These are phyloP conservation scores for Perilla frutescens DNA, from an alignment of 257 asterid species.

Conservation along the genomic window DNA sequence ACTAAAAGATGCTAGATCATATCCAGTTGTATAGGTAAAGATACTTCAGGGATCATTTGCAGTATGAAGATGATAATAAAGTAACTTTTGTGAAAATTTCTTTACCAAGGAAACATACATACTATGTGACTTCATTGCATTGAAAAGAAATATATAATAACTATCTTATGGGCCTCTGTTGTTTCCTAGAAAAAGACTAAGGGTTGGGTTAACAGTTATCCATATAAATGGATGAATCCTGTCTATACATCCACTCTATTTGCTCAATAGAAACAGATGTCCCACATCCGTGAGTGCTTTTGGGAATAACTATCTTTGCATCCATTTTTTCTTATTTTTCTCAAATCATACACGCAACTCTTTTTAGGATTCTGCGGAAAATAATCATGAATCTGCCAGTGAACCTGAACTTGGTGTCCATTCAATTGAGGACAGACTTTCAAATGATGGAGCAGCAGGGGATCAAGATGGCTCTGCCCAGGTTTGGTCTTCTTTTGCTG, in stretches of 20 bases:
- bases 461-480: conserved; percentile 45
- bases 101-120: neutral
- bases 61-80: conserved; percentile 15
- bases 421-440: conserved; percentile 40
- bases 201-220: neutral
- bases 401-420: conserved; percentile 58
- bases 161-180: conserved; percentile 28
- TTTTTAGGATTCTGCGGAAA: conserved; percentile 60
- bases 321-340: conserved; percentile 33
- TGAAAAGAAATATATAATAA: conserved; percentile 5
- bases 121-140: conserved; percentile 12
- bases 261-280: neutral
- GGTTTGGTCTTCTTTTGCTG: conserved; percentile 49
- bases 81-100: neutral
- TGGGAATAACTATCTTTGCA: conserved; percentile 17
- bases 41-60: neutral
- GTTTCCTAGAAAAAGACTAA: conserved; percentile 23
- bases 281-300: conserved; percentile 1
- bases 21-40: conserved; percentile 4
- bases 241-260: conserved; percentile 20
- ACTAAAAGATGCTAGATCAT: conserved; percentile 11
- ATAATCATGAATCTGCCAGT: conserved; percentile 47
- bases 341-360: conserved; percentile 17
- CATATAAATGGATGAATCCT: neutral
- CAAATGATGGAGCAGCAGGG: conserved; percentile 44